These are phyloP conservation scores for Penicillium taxi DNA, from an alignment of 495 filamentous ascomycete species.

Conservation along the genomic window DNA sequence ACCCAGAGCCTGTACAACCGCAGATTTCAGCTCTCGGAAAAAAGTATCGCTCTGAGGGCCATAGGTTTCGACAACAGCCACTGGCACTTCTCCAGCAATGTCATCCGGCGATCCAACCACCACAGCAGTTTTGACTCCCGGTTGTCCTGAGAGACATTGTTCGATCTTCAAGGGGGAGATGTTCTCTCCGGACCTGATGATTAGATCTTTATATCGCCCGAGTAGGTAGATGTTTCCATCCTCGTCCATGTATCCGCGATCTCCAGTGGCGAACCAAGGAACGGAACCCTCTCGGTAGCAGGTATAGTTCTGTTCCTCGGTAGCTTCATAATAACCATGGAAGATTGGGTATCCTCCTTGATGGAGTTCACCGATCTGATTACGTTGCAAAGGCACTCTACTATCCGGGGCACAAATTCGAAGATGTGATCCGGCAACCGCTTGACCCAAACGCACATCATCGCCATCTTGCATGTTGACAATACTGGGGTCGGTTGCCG, in stretches of 20 bases:
- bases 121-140: constrained; percentile 3
- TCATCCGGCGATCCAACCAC: neutral
- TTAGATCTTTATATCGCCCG: constrained; percentile 65
- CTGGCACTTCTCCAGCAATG: neutral
- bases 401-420: constrained; percentile 28
- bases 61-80: constrained; percentile 13
- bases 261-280: constrained; percentile 15
- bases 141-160: constrained; percentile 1
- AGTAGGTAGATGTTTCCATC: constrained; percentile 46
- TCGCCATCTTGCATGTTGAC: constrained; percentile 1
- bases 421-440: constrained; percentile 21
- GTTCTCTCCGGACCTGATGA: constrained; percentile 47
- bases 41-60: constrained; percentile 1
- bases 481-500: constrained; percentile 1
- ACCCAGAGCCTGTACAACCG: constrained; percentile 20
- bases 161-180: constrained; percentile 17
- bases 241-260: constrained; percentile 14
- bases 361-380: constrained; percentile 35
- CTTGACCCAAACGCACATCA: constrained; percentile 19
- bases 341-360: constrained; percentile 26
- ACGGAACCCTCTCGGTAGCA: constrained; percentile 21
- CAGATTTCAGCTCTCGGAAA: constrained; percentile 14
- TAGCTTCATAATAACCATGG: constrained; percentile 19
- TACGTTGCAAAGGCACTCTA: constrained; percentile 13
- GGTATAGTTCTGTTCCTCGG: constrained; percentile 24